Evolutionary conservation across 2,329 filamentous ascomycete species (phyloP).

Genomic region (Xylariaceae sp.): DNA sequence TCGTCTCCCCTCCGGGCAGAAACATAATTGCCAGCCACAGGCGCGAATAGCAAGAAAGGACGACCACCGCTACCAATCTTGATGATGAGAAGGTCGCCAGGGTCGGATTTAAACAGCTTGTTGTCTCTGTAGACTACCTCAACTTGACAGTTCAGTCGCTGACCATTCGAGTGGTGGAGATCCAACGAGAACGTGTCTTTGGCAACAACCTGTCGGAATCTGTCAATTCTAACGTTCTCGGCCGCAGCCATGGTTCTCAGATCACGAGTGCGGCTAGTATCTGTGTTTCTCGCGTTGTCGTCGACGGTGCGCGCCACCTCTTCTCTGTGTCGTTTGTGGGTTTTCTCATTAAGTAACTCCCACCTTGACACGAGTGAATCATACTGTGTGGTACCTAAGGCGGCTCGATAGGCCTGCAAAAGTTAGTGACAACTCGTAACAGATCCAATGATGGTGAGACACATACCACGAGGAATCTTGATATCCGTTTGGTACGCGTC

Average conservation of each 20-base stretch:
- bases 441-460: background rate
- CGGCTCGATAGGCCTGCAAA: constrained; percentile 52
- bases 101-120: constrained; percentile 56
- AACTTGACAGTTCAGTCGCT: constrained; percentile 81
- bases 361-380: constrained; percentile 58
- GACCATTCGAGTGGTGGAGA: constrained; percentile 80
- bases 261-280: constrained; percentile 74
- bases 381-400: constrained; percentile 49
- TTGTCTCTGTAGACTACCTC: constrained; percentile 85
- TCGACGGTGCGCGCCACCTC: constrained; percentile 72
- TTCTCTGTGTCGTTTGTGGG: constrained; percentile 67
- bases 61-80: constrained; percentile 73
- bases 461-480: constrained; percentile 71
- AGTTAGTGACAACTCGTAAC: constrained; percentile 31
- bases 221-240: constrained; percentile 65
- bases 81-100: constrained; percentile 85
- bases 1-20: constrained; percentile 74
- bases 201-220: constrained; percentile 75
- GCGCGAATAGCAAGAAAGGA: constrained; percentile 84
- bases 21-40: constrained; percentile 64
- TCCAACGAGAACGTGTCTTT: constrained; percentile 87
- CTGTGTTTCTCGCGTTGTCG: constrained; percentile 78
- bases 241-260: constrained; percentile 69
- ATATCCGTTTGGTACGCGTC: constrained; percentile 79
- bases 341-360: constrained; percentile 68